phyloP scores from a whole-genome alignment of 768 basidiomycete genomes.

The Boletus sensibilis region DNA sequence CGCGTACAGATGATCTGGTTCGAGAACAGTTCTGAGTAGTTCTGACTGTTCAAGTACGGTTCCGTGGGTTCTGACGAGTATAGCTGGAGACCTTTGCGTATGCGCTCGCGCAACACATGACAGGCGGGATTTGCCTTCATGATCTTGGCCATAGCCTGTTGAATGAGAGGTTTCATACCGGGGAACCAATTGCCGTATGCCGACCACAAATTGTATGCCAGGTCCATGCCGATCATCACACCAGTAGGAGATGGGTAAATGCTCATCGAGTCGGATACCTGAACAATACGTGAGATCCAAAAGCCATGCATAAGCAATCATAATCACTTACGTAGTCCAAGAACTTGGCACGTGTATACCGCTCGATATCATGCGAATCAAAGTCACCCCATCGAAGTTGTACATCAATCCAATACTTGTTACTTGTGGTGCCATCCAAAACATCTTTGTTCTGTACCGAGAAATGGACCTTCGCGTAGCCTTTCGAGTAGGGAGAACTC shows the following conservation, averaged over 20 bases:
- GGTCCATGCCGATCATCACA: constrained; percentile 97
- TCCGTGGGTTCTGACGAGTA: constrained; percentile 99
- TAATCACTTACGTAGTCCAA: constrained; percentile 78
- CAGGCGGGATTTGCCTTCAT: constrained; percentile 99
- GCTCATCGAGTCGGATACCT: constrained; percentile 96
- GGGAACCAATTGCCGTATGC: constrained; percentile 99
- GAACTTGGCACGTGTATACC: constrained; percentile 98
- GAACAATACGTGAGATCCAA: constrained; percentile 3
- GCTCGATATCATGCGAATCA: constrained; percentile 97
- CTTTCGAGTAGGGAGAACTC: constrained; percentile 27
- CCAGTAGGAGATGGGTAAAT: constrained; percentile 99
- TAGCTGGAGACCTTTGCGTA: constrained; percentile 95
- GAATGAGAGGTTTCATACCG: constrained; percentile 95
- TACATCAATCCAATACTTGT: constrained; percentile 98
- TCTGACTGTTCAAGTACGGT: constrained; percentile 98
- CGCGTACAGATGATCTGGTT: constrained; percentile 94
- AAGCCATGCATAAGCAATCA: not conserved
- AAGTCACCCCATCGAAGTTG: constrained; percentile 98
- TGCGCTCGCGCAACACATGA: constrained; percentile 97
- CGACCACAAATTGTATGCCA: constrained; percentile 98
- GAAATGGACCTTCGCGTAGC: constrained; percentile 4
- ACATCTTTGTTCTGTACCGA: constrained; percentile 79
- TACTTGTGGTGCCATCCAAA: constrained; percentile 95
- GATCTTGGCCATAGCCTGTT: constrained; percentile 99
- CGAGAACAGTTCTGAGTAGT: constrained; percentile 94